A percentile compares a stretch with the other conserved stretches of the same genome.
Conservation (phyloP, 1,284 basidiomycete species). For the Naganishia sp. region DNA sequence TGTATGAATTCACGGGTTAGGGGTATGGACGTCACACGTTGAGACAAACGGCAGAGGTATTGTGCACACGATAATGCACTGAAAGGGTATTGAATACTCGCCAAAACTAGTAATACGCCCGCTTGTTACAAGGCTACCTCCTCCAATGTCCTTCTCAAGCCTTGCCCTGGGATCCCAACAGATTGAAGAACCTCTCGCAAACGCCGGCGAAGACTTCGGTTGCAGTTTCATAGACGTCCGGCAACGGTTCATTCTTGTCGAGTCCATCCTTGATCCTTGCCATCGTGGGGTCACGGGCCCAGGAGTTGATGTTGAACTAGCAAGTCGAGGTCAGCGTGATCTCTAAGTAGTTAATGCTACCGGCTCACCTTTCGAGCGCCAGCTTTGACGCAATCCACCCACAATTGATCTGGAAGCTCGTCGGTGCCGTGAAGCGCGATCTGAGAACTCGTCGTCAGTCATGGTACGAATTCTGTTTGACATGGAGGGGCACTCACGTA, state of each 20-base stretch:
- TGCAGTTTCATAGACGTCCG: conserved; percentile 51
- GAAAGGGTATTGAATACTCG: no score
- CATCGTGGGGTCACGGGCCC: conserved; percentile 52
- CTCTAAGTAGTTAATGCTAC: background rate
- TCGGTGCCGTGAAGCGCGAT: conserved; percentile 50
- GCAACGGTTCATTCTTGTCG: conserved; percentile 45
- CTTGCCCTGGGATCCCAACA: conserved; percentile 49
- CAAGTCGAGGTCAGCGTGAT: background rate
- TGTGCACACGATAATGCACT: no score
- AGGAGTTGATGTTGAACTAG: conserved; percentile 55
- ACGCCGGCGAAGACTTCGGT: conserved; percentile 47
- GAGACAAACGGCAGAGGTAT: no score
- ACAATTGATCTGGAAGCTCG: conserved; percentile 51
- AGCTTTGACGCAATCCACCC: conserved; percentile 46
- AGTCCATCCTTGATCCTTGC: conserved; percentile 43
- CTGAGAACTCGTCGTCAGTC: background rate
- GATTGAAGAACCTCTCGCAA: conserved; percentile 47
- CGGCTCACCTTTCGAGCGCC: conserved; percentile 50
- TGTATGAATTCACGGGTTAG: no score
- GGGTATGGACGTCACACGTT: no score
- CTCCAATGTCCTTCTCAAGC: conserved; percentile 36
- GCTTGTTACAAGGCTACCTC: no score
- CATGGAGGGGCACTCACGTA: conserved; percentile 7
- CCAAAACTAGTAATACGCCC: no score
- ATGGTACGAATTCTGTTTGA: no score